phyloP scores from a whole-genome alignment of 495 filamentous ascomycete genomes.

The Aspergillus haitiensis region DNA sequence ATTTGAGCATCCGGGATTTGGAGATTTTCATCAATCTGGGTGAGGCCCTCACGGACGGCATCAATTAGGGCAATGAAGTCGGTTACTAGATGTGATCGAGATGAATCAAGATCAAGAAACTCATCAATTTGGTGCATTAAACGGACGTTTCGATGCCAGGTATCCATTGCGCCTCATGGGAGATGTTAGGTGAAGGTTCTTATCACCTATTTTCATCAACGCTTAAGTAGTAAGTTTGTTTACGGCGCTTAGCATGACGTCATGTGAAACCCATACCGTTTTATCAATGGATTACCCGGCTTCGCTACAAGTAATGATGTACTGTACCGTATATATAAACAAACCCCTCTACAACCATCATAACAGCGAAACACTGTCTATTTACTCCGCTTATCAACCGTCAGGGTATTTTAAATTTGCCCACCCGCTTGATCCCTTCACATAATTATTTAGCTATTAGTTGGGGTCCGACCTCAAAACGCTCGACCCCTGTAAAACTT shows the following conservation, averaged over 20 bases:
- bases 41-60: conserved; percentile 33
- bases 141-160: conserved; percentile 32
- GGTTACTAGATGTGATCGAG: conserved; percentile 26
- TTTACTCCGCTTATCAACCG: too few relatives aligned
- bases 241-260: conserved; percentile 19
- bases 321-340: background rate
- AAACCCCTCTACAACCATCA: background rate
- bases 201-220: conserved; percentile 10
- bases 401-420: too few relatives aligned
- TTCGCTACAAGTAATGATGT: background rate
- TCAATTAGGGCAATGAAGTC: conserved; percentile 34
- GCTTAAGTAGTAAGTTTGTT: conserved; percentile 3
- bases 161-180: conserved; percentile 24
- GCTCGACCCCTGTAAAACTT: background rate
- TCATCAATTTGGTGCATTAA: conserved; percentile 36
- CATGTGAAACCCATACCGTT: conserved; percentile 11
- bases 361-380: too few relatives aligned
- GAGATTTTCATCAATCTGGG: conserved; percentile 30
- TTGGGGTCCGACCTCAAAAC: background rate
- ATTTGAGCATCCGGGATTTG: conserved; percentile 33
- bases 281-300: background rate
- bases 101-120: conserved; percentile 33
- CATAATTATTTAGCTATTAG: background rate
- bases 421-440: background rate
- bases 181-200: conserved; percentile 5